Base-by-base conservation (phyloP, 345 rosid species). In the Geranium rotundifolium region DNA sequence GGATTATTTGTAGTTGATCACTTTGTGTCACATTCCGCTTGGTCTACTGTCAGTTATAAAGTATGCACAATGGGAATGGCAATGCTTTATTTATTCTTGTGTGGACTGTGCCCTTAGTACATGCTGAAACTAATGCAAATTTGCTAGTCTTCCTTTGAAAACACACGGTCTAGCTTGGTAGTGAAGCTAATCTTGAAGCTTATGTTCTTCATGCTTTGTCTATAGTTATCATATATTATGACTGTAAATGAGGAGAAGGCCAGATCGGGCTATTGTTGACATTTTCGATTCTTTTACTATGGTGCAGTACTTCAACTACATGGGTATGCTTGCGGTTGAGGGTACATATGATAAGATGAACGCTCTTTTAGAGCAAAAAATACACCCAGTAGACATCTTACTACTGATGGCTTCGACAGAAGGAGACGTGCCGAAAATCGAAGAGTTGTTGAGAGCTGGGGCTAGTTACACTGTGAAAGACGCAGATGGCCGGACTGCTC, bases 251-350 rank as follows among this genome's bases (percentile, higher is more conserved):
- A 60, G 39, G 20, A 17, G 52, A 49, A 29, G 14, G 7, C n/a
- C 20, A 19, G 50, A 2, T 0, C 15, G 57, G 0, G 29, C 19
- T 27, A 10, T 41, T 56, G 23, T 59, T 18, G 50, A 29, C 16
- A 20, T 54, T 34, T 10, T 31, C 49, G 27, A 4, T 30, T n/a
- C 29, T 27, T 18, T 55, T 20, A n/a, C 55, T 62, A 7, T 31
- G 37, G 37, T 81, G 82, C 83, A 88, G 95, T 91, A 89, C 74
- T 89, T 91, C 68, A 91, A 91, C 78, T 89, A 91, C 73, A 89
- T 91, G 92, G 96, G 96, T 46, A 91, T 91, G 95, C 95, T 91
- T 68, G 96, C 90, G 0, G 92, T 88, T 1, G 96, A 91, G 73
- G 98, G 98, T 4, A 27, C 98, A 29, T 89, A 89, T 29, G 95